Evolutionary conservation across 805 yeast species (phyloP), one percentile per base, ranked within the genome.

Genomic region (Ogataea pignaliae): DNA sequence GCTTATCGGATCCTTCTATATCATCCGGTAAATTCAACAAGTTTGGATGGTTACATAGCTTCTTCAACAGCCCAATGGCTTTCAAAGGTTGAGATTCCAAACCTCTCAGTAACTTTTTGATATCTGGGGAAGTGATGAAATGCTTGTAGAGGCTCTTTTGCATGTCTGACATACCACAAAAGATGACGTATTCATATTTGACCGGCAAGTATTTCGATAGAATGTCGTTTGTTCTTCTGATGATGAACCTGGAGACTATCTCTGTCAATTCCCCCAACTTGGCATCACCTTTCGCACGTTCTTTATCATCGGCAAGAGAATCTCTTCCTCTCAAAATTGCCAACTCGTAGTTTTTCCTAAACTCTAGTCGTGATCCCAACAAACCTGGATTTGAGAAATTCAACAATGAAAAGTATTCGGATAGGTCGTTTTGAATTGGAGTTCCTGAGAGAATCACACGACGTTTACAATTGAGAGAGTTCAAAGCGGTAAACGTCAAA

Each of bases 171-270:
- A 93, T 67, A 36, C 82, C 83, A 48, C 93, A 89, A 63, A 91
- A 93, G n/a, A 93, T 85, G 17, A 93, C 98, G 64, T 93, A 96
- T 63, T 93, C 99, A 61, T 89, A 90, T 64, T 93, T 93, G 50
- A 95, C 88, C 0, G 99, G 99, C 47, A 93, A 72, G 59, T 93
- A 93, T 64, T 93, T 91, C 29, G 97, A 84, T 43, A 93, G 70
- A 55, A 93, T 87, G 63, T 93, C 99, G 67, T 93, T 93, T 0
- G 98, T 89, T 59, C 99, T 80, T 61, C 99, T 76, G 47, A 93
- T 93, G 61, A 93, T 93, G 62, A 91, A 91, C 54, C 81, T 84
- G 30, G 90, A 85, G 2, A 93, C 99, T 37, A 89, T 60, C 29
- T 71, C 77, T 0, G 91, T 81, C 39, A 93, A 68, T 53, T 85